These are phyloP conservation scores for Suillus americanus DNA, from an alignment of 768 basidiomycete genomes.

Conservation along the genomic window DNA sequence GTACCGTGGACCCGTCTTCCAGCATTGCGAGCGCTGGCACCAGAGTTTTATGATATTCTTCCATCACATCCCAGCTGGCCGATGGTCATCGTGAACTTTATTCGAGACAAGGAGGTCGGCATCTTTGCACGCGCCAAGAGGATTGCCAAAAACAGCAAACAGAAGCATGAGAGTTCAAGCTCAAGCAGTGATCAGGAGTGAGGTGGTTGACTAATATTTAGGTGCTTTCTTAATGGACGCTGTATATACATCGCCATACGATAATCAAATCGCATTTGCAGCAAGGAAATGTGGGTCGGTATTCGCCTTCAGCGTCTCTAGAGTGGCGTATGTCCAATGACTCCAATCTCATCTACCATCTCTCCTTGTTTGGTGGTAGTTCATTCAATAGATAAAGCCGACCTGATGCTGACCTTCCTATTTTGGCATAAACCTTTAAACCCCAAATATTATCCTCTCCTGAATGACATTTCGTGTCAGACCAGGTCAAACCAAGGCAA, in stretches of 20 bases:
- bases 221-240: constrained; percentile 10
- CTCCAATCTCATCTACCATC: no score
- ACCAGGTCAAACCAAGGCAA: no score
- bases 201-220: constrained; percentile 3
- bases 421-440: no score
- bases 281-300: background rate
- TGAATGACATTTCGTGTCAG: no score
- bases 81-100: constrained; percentile 93
- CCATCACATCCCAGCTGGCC: constrained; percentile 93
- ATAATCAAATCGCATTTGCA: background rate
- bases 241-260: constrained; percentile 7
- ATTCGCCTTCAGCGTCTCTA: background rate
- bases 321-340: background rate
- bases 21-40: constrained; percentile 76
- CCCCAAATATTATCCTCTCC: no score
- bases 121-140: constrained; percentile 89
- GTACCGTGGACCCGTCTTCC: constrained; percentile 94
- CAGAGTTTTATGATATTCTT: constrained; percentile 88
- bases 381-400: no score
- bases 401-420: no score
- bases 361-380: no score
- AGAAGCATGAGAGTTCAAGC: constrained; percentile 13
- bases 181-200: constrained; percentile 16
- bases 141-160: constrained; percentile 38
- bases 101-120: constrained; percentile 85